These are phyloP conservation scores for Opeltia flavorubescens DNA, from an alignment of 495 filamentous ascomycete species.

Conservation along the genomic window DNA sequence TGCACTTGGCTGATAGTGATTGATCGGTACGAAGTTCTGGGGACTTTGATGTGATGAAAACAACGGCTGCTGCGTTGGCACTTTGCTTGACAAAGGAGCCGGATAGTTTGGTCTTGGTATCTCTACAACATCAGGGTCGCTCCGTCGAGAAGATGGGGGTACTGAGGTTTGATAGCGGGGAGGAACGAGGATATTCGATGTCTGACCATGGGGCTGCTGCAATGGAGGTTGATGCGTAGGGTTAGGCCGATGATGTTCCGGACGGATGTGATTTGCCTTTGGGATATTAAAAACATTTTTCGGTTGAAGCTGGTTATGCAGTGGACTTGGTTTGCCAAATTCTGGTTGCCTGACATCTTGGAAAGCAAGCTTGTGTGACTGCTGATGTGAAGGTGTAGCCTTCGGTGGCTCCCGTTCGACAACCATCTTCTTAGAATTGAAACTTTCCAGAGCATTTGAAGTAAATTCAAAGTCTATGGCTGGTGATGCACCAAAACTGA, in stretches of 20 bases:
- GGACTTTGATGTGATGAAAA: conserved; percentile 5
- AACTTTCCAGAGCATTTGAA: conserved; percentile 1
- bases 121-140: conserved; percentile 23
- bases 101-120: conserved; percentile 33
- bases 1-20: conserved; percentile 25
- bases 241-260: conserved; percentile 33
- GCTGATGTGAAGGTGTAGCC: not conserved
- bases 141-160: not conserved
- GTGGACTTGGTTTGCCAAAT: conserved; percentile 44
- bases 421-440: conserved; percentile 8
- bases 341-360: conserved; percentile 27
- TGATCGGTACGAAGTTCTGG: conserved; percentile 16
- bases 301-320: conserved; percentile 26
- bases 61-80: conserved; percentile 26
- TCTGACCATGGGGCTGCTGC: not conserved
- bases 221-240: not conserved
- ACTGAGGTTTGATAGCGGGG: not conserved
- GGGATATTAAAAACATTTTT: conserved; percentile 38
- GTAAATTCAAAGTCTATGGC: conserved; percentile 1
- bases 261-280: conserved; percentile 29
- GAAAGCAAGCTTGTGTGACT: conserved; percentile 6
- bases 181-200: not conserved
- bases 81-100: conserved; percentile 24
- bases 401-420: conserved; percentile 17
- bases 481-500: not conserved